Conservation (phyloP, 805 yeast species). For the Blastobotrys parvus region DNA sequence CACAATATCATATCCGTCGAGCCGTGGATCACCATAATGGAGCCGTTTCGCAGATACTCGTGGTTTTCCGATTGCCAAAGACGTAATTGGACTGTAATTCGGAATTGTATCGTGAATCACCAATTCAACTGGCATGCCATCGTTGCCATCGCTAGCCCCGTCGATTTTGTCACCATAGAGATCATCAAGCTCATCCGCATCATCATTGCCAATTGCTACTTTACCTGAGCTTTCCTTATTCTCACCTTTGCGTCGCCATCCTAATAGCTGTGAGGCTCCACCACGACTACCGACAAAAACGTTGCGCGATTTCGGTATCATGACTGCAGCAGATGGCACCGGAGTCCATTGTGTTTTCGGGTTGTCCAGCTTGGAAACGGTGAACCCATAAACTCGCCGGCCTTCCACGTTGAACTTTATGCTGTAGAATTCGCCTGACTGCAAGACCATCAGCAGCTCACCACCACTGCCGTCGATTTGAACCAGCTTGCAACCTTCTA, state of each 20-base stretch:
- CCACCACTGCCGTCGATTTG: slow-evolving; percentile 26
- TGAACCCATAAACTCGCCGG: slow-evolving; percentile 26
- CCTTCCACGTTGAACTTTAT: slow-evolving; percentile 33
- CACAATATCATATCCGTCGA: slow-evolving; percentile 56
- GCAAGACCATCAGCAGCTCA: slow-evolving; percentile 34
- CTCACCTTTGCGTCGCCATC: slow-evolving; percentile 26
- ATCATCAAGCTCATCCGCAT: slow-evolving; percentile 27
- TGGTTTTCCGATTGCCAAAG: slow-evolving; percentile 53
- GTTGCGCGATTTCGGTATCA: slow-evolving; percentile 32
- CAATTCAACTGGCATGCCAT: slow-evolving; percentile 29
- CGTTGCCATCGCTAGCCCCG: slow-evolving; percentile 27
- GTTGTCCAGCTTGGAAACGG: slow-evolving; percentile 8
- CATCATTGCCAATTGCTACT: slow-evolving; percentile 1
- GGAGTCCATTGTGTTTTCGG: slow-evolving; percentile 17
- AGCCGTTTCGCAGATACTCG: slow-evolving; percentile 47
- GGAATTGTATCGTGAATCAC: slow-evolving; percentile 42
- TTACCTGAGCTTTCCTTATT: slow-evolving; percentile 2
- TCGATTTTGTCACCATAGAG: slow-evolving; percentile 41
- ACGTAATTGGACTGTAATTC: slow-evolving; percentile 67
- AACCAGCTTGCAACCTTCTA: slow-evolving; percentile 45
- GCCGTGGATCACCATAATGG: slow-evolving; percentile 62
- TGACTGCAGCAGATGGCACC: slow-evolving; percentile 36
- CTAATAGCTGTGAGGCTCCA: slow-evolving; percentile 48
- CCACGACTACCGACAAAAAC: slow-evolving; percentile 55
- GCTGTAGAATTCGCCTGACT: slow-evolving; percentile 37